A percentile compares a stretch with the other conserved stretches of the same genome.
phyloP scores from a whole-genome alignment of 441 rosid genomes.

The Corymbia calophylla region DNA sequence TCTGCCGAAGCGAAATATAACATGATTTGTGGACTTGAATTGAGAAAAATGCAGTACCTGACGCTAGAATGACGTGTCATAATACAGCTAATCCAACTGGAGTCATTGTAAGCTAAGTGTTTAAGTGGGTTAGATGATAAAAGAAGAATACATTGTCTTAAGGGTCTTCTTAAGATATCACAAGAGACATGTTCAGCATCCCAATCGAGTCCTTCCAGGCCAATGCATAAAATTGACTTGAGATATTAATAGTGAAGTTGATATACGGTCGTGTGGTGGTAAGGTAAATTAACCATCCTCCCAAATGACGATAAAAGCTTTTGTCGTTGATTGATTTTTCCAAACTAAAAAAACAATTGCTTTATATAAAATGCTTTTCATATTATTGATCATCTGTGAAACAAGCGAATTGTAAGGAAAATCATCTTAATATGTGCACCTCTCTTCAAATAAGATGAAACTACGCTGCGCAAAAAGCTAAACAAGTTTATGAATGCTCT shows the following conservation, averaged over 20 bases:
- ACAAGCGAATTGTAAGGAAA: not conserved
- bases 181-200: not conserved
- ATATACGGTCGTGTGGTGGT: not conserved
- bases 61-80: not conserved
- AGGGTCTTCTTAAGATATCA: not conserved
- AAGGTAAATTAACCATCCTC: not conserved
- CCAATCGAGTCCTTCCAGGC: not conserved
- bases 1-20: fast-evolving
- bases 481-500: not conserved
- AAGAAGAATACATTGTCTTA: not conserved
- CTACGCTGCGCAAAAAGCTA: not conserved
- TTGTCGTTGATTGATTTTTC: not conserved
- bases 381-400: not conserved
- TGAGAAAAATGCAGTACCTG: not conserved
- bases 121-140: not conserved
- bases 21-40: not conserved
- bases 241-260: not conserved
- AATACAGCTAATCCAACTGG: not conserved
- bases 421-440: not conserved
- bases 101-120: not conserved
- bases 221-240: not conserved
- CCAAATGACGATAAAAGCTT: not conserved
- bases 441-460: not conserved
- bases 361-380: not conserved
- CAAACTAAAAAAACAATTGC: not conserved